Evolutionary conservation across 225 moss, liverwort and hornwort genomes (phyloP).

Genomic region (Climacium dendroides): DNA sequence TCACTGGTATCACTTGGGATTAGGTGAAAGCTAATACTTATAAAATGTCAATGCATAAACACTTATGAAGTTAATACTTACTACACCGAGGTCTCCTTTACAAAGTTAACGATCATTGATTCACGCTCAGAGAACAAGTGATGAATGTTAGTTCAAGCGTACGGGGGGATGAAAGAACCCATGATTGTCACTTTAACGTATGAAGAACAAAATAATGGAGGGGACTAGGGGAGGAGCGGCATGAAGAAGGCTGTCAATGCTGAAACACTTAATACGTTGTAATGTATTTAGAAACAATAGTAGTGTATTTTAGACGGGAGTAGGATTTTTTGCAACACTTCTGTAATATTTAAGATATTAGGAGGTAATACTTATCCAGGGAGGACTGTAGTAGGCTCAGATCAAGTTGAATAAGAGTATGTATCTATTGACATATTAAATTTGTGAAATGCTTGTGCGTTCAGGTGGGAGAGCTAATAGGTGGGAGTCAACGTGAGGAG

Average conservation of each 20-base stretch:
- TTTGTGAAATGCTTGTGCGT: background rate
- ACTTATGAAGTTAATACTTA: background rate
- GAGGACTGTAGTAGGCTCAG: background rate
- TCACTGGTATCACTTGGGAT: background rate
- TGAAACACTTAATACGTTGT: background rate
- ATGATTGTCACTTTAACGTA: background rate
- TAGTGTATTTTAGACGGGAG: background rate
- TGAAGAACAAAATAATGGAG: no score
- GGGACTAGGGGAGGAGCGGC: background rate
- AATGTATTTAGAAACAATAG: background rate
- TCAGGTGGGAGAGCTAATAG: slow-evolving; percentile 86
- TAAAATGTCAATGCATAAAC: background rate
- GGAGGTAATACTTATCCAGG: background rate
- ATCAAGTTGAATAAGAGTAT: background rate
- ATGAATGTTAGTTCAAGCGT: background rate
- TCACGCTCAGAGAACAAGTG: background rate
- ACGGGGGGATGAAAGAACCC: background rate
- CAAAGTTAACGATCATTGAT: background rate
- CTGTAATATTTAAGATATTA: no score
- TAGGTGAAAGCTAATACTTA: background rate
- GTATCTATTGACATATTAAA: background rate
- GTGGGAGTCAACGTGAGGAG: slow-evolving; percentile 97
- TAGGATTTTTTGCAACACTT: background rate
- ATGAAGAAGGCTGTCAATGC: background rate
- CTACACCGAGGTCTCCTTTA: background rate